Evolutionary conservation across 768 basidiomycete species (phyloP), one percentile per base, ranked within the genome.

Genomic region (Termitomyces heimii): DNA sequence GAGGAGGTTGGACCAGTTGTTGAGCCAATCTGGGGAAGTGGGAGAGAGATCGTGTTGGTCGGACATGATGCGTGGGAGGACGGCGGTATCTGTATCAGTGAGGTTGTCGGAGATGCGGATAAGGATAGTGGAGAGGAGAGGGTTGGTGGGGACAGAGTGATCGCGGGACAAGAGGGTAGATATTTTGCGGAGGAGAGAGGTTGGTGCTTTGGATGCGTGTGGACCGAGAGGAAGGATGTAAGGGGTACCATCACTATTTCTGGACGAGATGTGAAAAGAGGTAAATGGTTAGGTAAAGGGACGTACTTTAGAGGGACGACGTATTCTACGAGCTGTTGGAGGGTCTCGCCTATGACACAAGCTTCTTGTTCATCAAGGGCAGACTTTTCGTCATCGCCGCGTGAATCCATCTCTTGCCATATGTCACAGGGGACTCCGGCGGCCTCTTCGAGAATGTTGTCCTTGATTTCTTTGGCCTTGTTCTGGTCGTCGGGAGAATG

Each of bases 341-440:
- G 66, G 2, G 82, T 83, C 62, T 82, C 77, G 0, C 87, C 88
- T 9, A 89, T 75, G 29, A 85, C 81, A 42, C 67, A 73, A 13
- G 85, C 82, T 64, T 89, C 89, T 61, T 89, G 86, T 57, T 87
- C 84, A 53, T 88, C 86, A 63, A 88, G 62, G 1, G 65, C 57
- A 0, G 67, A 62, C 35, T 64, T 65, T 16, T 78, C 79, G 37
- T 90, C 87, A 12, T 84, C 85, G 2, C 58, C 55, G 55, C 81
- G 75, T 22, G 81, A 79, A 59, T 90, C 88, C 48, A 86, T 76
- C 60, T 89, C 88, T 62, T 88, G 85, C 14, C 89, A 77, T 5
- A 89, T 77, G 60, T 92, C 90, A 66, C 83, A 86, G 58, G 88
- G 63, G 6, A 87, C 79, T 0, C 84, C 83, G 1, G 87, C 83